phyloP scores from a whole-genome alignment of 2,329 filamentous ascomycete genomes.

The Huntiella abstrusa region DNA sequence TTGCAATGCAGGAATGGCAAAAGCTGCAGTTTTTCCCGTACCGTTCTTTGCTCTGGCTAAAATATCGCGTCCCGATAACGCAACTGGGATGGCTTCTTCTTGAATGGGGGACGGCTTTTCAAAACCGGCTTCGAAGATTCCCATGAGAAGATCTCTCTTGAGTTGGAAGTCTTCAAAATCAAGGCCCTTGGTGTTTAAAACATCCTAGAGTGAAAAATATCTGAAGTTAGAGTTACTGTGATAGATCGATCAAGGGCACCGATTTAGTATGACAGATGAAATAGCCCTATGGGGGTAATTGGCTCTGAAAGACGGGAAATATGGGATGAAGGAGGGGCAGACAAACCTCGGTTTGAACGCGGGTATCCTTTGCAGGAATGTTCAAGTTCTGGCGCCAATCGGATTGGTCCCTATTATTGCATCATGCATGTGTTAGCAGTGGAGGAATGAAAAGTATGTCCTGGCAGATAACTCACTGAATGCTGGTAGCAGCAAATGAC shows the following conservation, averaged over 20 bases:
- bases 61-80: constrained; percentile 85
- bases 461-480: constrained; percentile 19
- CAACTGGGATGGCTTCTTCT: constrained; percentile 96
- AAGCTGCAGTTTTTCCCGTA: constrained; percentile 94
- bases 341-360: constrained; percentile 62
- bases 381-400: constrained; percentile 63
- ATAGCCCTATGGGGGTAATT: constrained; percentile 8
- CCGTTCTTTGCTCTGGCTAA: constrained; percentile 95
- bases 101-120: constrained; percentile 98
- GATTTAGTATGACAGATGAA: constrained; percentile 7
- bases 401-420: neutral
- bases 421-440: neutral
- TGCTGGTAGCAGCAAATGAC: constrained; percentile 23
- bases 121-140: constrained; percentile 96
- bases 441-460: neutral
- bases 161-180: constrained; percentile 96
- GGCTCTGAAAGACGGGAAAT: neutral
- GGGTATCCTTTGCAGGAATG: constrained; percentile 52
- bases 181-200: constrained; percentile 90
- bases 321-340: neutral
- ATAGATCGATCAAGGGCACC: neutral
- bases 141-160: constrained; percentile 91
- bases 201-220: constrained; percentile 49
- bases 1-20: constrained; percentile 87
- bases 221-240: neutral